Evolutionary conservation across 2,329 filamentous ascomycete species (phyloP), one percentile per base, ranked within the genome.

Genomic region (Colletotrichum sp.): DNA sequence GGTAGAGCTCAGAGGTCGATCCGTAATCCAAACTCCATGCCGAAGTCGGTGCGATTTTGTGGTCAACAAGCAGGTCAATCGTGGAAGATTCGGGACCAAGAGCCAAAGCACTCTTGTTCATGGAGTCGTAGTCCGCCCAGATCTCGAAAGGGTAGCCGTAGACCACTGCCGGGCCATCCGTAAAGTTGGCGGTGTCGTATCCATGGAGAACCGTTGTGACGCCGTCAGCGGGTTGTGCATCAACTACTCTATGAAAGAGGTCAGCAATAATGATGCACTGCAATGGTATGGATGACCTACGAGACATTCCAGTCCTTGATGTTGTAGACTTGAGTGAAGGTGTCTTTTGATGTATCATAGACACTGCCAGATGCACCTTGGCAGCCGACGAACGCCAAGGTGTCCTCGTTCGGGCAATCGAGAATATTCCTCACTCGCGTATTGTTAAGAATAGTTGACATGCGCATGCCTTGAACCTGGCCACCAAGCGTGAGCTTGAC

Each of bases 11-110:
- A 7, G 77, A 78, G 4, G 75, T 69, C 3, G 77, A 78, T 18
- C 77, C 77, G 18, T 74, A 77, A 52, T 78, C 74, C 3, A 78
- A 7, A 21, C 77, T 75, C 48, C 76, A 77, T 5, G 52, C 71
- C 21, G 32, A 36, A 6, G 58, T 64, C 21, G 77, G 76, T 4
- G 73, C 76, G 14, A 73, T 56, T 8, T 63, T 34, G 59, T 73
- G 64, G 14, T 67, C 58, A 3, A 78, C 67, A 3, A 78, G 67
- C 13, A 74, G 64, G 2, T 70, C 58, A 13, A 77, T 55, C 21
- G 76, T 77, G 4, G 77, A 78, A 6, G 77, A 78, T 59, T 77
- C 70, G 18, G 77, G 73, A 5, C 77, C 77, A 7, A 78, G 63
- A 1, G 77, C 75, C 7, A 78, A 6, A 5, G 74, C 76, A 38